These are phyloP conservation scores for Lasiodiplodia citricola DNA, from an alignment of 2,329 filamentous ascomycete species.

Conservation along the genomic window DNA sequence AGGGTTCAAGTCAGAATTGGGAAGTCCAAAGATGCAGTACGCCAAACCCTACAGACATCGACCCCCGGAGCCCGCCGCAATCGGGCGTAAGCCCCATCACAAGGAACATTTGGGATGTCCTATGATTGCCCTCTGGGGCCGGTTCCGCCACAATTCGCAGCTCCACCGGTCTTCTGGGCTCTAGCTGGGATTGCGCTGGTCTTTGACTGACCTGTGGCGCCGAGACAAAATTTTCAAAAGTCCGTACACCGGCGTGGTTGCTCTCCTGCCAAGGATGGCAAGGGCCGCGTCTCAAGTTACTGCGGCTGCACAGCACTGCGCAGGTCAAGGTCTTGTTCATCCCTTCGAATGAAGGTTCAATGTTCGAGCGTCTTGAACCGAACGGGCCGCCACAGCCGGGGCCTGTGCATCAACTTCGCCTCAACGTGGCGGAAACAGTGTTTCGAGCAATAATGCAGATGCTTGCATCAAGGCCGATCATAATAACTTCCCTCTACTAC, in stretches of 20 bases:
- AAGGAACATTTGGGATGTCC: conserved; percentile 76
- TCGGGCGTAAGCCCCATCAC: conserved; percentile 76
- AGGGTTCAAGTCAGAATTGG: conserved; percentile 38
- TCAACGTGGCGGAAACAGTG: background rate
- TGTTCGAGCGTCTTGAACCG: background rate
- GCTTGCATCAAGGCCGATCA: conserved; percentile 8
- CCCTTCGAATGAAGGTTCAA: conserved; percentile 1
- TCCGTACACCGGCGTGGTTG: background rate
- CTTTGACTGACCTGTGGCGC: background rate
- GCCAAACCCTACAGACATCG: conserved; percentile 37
- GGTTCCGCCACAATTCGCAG: background rate
- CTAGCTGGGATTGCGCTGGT: background rate
- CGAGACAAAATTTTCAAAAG: background rate
- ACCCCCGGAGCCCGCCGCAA: conserved; percentile 77
- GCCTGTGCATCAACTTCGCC: background rate
- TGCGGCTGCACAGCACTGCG: background rate
- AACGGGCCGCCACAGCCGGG: conserved; percentile 1
- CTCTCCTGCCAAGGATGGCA: background rate
- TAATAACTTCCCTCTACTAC: conserved; percentile 6
- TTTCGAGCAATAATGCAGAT: background rate
- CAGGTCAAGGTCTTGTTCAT: background rate
- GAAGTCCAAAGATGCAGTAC: conserved; percentile 54
- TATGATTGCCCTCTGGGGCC: conserved; percentile 50
- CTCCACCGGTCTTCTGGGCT: background rate
- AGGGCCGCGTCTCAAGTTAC: background rate